phyloP scores from a whole-genome alignment of 805 yeast species.

The Candida sithepensis region DNA sequence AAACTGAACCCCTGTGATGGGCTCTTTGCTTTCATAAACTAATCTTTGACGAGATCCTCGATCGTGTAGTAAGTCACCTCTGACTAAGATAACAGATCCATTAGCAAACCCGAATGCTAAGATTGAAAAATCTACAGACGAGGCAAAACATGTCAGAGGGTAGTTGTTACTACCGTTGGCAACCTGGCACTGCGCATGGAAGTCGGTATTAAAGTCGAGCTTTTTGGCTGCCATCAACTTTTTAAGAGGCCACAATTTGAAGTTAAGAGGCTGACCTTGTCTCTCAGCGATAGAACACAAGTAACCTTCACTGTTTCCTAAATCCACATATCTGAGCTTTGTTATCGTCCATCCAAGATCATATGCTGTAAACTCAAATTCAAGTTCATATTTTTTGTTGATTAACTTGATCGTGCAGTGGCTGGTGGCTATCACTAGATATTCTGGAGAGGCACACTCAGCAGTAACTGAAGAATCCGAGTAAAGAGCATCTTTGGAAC shows the following conservation, averaged over 20 bases:
- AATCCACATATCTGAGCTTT: constrained; percentile 43
- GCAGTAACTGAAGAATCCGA: constrained; percentile 75
- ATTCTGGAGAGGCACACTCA: constrained; percentile 52
- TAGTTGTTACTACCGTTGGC: constrained; percentile 71
- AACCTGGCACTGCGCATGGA: constrained; percentile 59
- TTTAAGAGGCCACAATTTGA: constrained; percentile 72
- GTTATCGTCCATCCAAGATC: constrained; percentile 63
- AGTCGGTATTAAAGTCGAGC: constrained; percentile 35
- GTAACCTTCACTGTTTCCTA: constrained; percentile 31
- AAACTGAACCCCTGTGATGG: constrained; percentile 74
- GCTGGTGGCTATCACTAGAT: constrained; percentile 57
- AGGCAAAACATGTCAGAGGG: constrained; percentile 68
- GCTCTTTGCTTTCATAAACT: constrained; percentile 70
- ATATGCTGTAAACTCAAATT: constrained; percentile 57
- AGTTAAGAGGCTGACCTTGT: constrained; percentile 63
- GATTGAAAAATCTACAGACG: constrained; percentile 54
- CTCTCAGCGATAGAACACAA: constrained; percentile 72
- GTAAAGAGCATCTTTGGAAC: constrained; percentile 60
- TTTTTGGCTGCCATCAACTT: constrained; percentile 37
- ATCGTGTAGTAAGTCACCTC: constrained; percentile 88
- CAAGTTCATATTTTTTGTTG: constrained; percentile 42
- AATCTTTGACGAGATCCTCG: constrained; percentile 85
- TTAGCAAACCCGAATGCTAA: constrained; percentile 78
- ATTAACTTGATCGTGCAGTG: constrained; percentile 55
- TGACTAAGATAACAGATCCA: constrained; percentile 73